Evolutionary conservation across 1,139 yeast species (phyloP).

Genomic region (Candida sanyaensis): DNA sequence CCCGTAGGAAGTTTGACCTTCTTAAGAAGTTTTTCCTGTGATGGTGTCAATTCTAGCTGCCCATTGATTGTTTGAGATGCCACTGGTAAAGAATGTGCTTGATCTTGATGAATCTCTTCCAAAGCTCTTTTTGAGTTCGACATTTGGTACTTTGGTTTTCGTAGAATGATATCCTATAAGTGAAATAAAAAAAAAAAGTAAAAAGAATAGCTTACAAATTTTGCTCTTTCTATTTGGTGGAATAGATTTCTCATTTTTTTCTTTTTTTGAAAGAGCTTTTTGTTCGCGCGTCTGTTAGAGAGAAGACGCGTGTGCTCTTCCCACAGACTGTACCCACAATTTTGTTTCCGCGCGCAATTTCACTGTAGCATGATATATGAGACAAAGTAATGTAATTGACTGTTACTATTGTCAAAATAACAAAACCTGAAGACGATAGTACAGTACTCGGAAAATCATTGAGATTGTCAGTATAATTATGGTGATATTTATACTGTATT

Average conservation of each 20-base stretch:
- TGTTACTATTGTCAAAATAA: no score
- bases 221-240: background rate
- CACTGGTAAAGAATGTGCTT: conserved; percentile 37
- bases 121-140: conserved; percentile 13
- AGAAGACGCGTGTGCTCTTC: background rate
- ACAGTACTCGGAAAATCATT: no score
- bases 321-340: no score
- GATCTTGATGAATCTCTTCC: conserved; percentile 14
- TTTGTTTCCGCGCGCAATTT: no score
- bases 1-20: conserved; percentile 38
- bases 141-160: conserved; percentile 4
- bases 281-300: background rate
- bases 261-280: no score
- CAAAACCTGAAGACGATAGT: no score
- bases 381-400: no score
- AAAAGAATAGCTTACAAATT: background rate
- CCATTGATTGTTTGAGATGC: conserved; percentile 33
- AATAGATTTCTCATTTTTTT: no score
- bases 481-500: no score
- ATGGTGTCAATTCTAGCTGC: conserved; percentile 24
- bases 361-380: no score
- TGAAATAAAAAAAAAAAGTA: background rate
- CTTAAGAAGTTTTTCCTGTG: conserved; percentile 38
- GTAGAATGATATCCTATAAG: no score
- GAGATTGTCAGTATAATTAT: no score